A percentile compares a stretch with the other conserved stretches of the same genome.
Conservation (phyloP, 2,329 filamentous ascomycete species). For the Claviceps paspali region DNA sequence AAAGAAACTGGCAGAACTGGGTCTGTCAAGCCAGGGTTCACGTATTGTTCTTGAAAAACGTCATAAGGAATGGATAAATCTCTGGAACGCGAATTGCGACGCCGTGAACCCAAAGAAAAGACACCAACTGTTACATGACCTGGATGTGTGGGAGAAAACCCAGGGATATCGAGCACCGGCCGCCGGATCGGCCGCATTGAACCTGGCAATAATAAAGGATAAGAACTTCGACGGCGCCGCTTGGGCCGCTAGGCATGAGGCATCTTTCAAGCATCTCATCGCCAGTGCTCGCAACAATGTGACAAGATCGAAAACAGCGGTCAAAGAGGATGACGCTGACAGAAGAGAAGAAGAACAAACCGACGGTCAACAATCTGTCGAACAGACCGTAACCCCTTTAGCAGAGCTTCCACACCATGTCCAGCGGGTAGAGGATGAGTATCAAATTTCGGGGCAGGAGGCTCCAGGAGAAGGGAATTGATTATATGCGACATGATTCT, state of each 20-base stretch:
- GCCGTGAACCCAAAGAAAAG: slow-evolving; percentile 57
- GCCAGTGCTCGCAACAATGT: slow-evolving; percentile 43
- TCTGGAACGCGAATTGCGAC: slow-evolving; percentile 97
- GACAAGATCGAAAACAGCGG: slow-evolving; percentile 21
- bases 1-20: slow-evolving; percentile 69
- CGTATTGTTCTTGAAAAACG: slow-evolving; percentile 59
- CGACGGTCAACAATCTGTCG: neutral
- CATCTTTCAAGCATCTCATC: slow-evolving; percentile 67
- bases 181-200: slow-evolving; percentile 22
- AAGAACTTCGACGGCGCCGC: slow-evolving; percentile 76
- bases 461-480: neutral
- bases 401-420: neutral
- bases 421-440: neutral
- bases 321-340: slow-evolving; percentile 1
- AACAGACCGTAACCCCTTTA: neutral
- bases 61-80: slow-evolving; percentile 84
- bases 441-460: neutral
- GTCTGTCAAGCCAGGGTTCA: slow-evolving; percentile 55
- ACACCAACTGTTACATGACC: slow-evolving; percentile 56
- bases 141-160: slow-evolving; percentile 77
- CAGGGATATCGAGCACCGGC: slow-evolving; percentile 47
- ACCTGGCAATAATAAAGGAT: slow-evolving; percentile 44
- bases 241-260: slow-evolving; percentile 59
- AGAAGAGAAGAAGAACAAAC: slow-evolving; percentile 1
- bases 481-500: too few relatives aligned